Conservation (phyloP, 345 rosid genomes). For the Boechera retrofracta region DNA sequence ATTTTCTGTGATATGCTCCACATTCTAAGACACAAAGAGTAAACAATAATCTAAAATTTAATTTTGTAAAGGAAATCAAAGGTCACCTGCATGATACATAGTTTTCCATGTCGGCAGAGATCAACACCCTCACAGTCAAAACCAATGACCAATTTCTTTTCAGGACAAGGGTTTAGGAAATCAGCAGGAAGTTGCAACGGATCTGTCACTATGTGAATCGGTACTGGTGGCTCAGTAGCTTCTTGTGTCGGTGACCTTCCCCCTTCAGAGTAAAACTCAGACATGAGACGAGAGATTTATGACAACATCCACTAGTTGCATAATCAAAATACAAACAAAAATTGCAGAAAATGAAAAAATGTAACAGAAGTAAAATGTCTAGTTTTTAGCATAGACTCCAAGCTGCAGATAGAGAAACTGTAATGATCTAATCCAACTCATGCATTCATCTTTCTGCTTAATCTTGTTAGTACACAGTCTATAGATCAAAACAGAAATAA, state of each 20-base stretch:
- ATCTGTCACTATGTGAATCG: constrained; percentile 66
- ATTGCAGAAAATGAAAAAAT: background rate
- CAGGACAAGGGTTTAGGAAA: constrained; percentile 75
- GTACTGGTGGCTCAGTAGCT: constrained; percentile 56
- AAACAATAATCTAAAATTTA: background rate
- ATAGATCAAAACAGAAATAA: no score
- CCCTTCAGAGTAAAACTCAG: constrained; percentile 44
- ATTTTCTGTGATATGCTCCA: background rate
- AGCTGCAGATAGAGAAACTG: background rate
- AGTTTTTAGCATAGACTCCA: background rate
- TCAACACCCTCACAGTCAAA: constrained; percentile 96
- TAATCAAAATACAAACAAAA: background rate
- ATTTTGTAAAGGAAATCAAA: background rate
- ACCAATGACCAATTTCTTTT: constrained; percentile 66
- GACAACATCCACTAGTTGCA: background rate
- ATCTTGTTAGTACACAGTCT: background rate
- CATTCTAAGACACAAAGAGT: background rate
- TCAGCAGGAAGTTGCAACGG: constrained; percentile 82
- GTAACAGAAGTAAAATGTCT: background rate
- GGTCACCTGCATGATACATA: constrained; percentile 93
- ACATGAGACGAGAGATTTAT: background rate
- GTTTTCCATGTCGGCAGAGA: constrained; percentile 80
- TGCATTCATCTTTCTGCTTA: background rate
- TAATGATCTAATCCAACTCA: background rate
- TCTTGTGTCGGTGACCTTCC: constrained; percentile 55